phyloP scores from a whole-genome alignment of 441 rosid species.

The Mallotus repandus region DNA sequence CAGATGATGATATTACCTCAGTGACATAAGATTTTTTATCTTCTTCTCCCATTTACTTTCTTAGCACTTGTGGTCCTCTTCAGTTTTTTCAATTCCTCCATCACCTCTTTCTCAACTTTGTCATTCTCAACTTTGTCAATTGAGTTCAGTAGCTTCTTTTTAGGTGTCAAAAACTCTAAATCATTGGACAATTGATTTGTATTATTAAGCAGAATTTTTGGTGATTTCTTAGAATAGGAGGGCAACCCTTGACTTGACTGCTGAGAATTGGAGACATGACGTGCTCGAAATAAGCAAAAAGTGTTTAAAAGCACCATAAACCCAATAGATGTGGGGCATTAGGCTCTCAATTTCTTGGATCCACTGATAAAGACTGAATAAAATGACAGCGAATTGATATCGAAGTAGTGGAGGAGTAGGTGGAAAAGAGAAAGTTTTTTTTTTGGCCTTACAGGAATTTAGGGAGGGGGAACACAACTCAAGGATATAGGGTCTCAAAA shows the following conservation, averaged over 20 bases:
- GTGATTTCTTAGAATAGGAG: slow-evolving; percentile 45
- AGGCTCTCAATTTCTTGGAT: slow-evolving; percentile 44
- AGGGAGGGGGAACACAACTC: too few relatives aligned
- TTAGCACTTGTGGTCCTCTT: slow-evolving; percentile 67
- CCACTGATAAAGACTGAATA: background rate
- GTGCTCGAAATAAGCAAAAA: slow-evolving; percentile 39
- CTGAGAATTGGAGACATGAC: slow-evolving; percentile 45
- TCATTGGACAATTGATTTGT: slow-evolving; percentile 40
- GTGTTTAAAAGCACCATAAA: slow-evolving; percentile 31
- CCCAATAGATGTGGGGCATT: slow-evolving; percentile 24
- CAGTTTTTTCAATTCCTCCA: slow-evolving; percentile 61
- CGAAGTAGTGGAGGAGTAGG: too few relatives aligned
- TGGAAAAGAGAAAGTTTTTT: too few relatives aligned
- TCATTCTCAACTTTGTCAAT: slow-evolving; percentile 73
- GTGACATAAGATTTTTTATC: slow-evolving; percentile 68
- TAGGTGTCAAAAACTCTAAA: slow-evolving; percentile 66
- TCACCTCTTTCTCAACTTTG: too few relatives aligned
- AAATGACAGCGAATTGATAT: background rate
- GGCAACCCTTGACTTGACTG: slow-evolving; percentile 36
- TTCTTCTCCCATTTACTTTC: slow-evolving; percentile 54
- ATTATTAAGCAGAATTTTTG: slow-evolving; percentile 51
- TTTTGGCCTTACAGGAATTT: too few relatives aligned
- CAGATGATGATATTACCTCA: too few relatives aligned
- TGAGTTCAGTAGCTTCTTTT: slow-evolving; percentile 73
- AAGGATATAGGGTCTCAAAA: too few relatives aligned